Conservation (phyloP, 139 green algal genomes). For the Micromonas pusilla region DNA sequence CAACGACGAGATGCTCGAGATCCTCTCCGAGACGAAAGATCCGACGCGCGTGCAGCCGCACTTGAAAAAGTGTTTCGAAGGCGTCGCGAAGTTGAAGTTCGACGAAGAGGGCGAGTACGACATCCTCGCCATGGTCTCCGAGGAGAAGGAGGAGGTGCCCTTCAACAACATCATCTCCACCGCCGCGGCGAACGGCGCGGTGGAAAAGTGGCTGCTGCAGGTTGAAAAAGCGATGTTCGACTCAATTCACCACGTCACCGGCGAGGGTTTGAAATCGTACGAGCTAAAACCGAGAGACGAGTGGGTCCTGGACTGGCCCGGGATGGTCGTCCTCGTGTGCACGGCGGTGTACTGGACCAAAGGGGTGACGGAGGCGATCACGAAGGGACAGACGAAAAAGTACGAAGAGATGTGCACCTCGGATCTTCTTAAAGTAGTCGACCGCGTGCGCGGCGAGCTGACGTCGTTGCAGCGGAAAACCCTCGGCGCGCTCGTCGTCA, state of each 20-base stretch:
- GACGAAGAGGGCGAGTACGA: constrained; percentile 29
- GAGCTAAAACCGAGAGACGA: constrained; percentile 33
- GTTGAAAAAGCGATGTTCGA: constrained; percentile 57
- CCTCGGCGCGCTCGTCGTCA: constrained; percentile 42
- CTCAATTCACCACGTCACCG: constrained; percentile 38
- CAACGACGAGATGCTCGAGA: constrained; percentile 56
- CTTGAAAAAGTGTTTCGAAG: constrained; percentile 63
- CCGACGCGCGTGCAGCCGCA: constrained; percentile 52
- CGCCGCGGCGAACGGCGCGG: constrained; percentile 44
- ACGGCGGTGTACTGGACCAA: constrained; percentile 46
- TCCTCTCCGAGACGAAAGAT: constrained; percentile 56
- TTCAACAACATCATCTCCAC: constrained; percentile 50
- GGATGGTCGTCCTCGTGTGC: constrained; percentile 46
- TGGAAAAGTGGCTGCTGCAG: constrained; percentile 66
- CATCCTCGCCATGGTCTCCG: constrained; percentile 49
- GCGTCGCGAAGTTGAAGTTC: constrained; percentile 38
- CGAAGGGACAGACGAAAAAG: constrained; percentile 30
- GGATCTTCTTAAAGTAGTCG: constrained; percentile 43
- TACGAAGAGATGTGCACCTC: constrained; percentile 53
- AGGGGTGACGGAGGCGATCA: constrained; percentile 28
- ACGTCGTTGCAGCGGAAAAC: constrained; percentile 71
- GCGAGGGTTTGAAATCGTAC: constrained; percentile 35
- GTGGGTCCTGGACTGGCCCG: constrained; percentile 55
- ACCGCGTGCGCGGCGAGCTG: constrained; percentile 61
- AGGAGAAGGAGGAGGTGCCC: constrained; percentile 53